Evolutionary conservation across 1,284 basidiomycete genomes (phyloP), one percentile per base, ranked within the genome.

Genomic region (Grifola frondosa): DNA sequence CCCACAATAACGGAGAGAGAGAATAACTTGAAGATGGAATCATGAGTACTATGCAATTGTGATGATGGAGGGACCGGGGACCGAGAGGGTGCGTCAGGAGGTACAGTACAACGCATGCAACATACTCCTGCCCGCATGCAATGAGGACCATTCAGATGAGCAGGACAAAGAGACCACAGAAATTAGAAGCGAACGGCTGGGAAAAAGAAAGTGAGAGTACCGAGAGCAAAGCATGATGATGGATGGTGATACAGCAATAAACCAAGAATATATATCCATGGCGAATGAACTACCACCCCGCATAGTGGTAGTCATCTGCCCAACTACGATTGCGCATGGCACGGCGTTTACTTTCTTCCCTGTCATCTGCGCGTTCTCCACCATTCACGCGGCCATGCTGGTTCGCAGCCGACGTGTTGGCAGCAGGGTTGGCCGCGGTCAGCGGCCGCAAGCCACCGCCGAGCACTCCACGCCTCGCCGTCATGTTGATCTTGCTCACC

Each of bases 281-380:
- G 16, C 23, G 15, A 8, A 26, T 35, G 33, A n/a, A 32, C 57
- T 60, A 85, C 84, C 84, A 87, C 36, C 84, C 84, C 16, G 73
- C 57, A 47, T 67, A 70, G 61, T 87, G 84, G 61, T 75, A 86
- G 52, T 84, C 80, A 49, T 83, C 75, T 17, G 80, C 79, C 81
- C 80, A 86, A 57, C 80, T 86, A 43, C 76, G 73, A 60, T 81
- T 84, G 48, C 81, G 68, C 56, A 84, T 58, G 5, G 71, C 73
- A 24, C 63, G 66, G 50, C 66, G 66, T 49, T 53, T 62, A 42
- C 68, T 62, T 55, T 70, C 66, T 37, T 71, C 69, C 56, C 49
- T 62, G 30, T 68, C 67, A 24, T 62, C 61, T n/a, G n/a, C 20
- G 43, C 52, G 34, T 53, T 46, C 31, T 23, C 35, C 46, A 51